Base-by-base conservation (phyloP, 2,329 filamentous ascomycete species). In the Westerdykella ornata region DNA sequence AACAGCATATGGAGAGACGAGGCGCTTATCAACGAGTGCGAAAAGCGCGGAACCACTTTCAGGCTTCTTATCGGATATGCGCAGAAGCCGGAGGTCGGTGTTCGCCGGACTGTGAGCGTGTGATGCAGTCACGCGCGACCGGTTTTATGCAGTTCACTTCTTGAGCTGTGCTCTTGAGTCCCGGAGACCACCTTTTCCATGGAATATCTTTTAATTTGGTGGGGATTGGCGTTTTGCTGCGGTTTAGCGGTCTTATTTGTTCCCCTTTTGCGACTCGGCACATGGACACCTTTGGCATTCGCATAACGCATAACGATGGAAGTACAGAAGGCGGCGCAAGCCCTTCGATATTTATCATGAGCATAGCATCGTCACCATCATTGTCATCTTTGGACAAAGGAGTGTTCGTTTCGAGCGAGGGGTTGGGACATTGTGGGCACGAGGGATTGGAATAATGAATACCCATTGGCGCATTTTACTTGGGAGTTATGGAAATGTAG, bases 31-130 rank as follows among this genome's bases (percentile, higher is more conserved):
- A 72, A 78, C 13, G 92, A 98, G 68, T 96, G 89, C 57, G 85
- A 94, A 67, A 82, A 84, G 62, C 82, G 85, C 62, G 82, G 85
- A 12, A 94, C 89, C 1, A 94, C 85, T 48, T 82, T 97, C 65
- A 88, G 90, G 64, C 74, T 97, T 55, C 80, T 94, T 64, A 89
- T 97, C 44, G 94, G 88, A 53, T 88, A 94, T 62, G 89, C 88
- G 13, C 84, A 90, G 57, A 87, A 90, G 46, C 88, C 88, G 4
- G 58, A 64, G 14, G 65, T 71, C 40, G 62, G 67, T 11, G 62
- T 68, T 14, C 54, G 72, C 45, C 61, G 72, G 29, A 74, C 73
- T 3, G 70, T 73, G 39, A 73, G 70, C 48, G 70, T 75, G 8
- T 75, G 52, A 68, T 19, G 30, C 8, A 13, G 8, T 12, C 19